A percentile compares a stretch with the other conserved stretches of the same genome.
Conservation (phyloP, 1,284 basidiomycete species). For the Sporisorium sorghi region DNA sequence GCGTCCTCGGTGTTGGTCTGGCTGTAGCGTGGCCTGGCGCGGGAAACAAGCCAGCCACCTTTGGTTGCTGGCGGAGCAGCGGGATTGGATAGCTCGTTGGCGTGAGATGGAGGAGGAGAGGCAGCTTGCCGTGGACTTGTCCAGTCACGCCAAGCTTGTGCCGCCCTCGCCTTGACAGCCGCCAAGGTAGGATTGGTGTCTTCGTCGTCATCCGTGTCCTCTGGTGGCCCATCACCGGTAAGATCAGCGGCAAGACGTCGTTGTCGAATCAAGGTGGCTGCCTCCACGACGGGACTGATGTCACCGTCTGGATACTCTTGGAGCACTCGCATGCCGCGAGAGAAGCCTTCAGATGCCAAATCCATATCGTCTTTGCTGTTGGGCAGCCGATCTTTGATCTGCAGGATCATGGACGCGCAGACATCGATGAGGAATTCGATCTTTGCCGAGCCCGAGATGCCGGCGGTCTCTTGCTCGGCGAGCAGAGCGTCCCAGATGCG, state of each 20-base stretch:
- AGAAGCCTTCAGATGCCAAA: constrained; percentile 55
- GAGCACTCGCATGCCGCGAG: constrained; percentile 52
- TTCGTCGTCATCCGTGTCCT: constrained; percentile 42
- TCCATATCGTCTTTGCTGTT: constrained; percentile 25
- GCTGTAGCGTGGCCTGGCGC: constrained; percentile 21
- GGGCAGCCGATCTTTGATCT: constrained; percentile 36
- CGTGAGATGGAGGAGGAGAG: not conserved
- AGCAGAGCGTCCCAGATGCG: constrained; percentile 66
- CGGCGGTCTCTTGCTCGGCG: constrained; percentile 48
- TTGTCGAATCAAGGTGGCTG: constrained; percentile 54
- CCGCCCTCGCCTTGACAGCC: constrained; percentile 36
- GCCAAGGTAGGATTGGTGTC: constrained; percentile 15
- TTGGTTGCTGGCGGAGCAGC: constrained; percentile 18
- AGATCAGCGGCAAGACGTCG: constrained; percentile 59
- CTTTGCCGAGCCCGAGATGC: constrained; percentile 42
- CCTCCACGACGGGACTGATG: constrained; percentile 57
- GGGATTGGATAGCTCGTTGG: constrained; percentile 2
- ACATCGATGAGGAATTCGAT: constrained; percentile 66
- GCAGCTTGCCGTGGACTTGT: constrained; percentile 16
- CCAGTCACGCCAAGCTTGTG: constrained; percentile 47
- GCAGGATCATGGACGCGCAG: constrained; percentile 62
- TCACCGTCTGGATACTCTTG: constrained; percentile 62
- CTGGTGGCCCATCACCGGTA: constrained; percentile 60
- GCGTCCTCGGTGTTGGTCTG: constrained; percentile 12
- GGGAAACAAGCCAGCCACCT: constrained; percentile 43